Evolutionary conservation across 805 yeast species (phyloP).

Genomic region (Peterozyma xylosa): DNA sequence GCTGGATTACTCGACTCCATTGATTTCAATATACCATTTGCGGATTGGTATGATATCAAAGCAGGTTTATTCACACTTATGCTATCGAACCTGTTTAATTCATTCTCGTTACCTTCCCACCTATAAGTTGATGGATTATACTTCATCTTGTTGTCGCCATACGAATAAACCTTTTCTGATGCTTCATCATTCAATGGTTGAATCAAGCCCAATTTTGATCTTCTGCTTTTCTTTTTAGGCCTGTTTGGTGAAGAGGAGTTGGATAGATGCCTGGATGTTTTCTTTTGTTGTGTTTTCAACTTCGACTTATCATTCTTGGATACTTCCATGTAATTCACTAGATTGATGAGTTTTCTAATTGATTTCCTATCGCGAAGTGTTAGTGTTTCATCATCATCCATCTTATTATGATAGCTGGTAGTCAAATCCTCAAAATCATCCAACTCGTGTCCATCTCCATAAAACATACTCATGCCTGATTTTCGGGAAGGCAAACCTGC

Average conservation of each 20-base stretch:
- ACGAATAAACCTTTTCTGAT: slow-evolving; percentile 1
- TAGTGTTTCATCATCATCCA: slow-evolving; percentile 5
- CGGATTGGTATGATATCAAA: slow-evolving; percentile 25
- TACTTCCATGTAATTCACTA: slow-evolving; percentile 11
- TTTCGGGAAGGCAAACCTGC: too few species aligned
- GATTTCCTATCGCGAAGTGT: slow-evolving; percentile 9
- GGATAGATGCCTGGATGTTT: background rate
- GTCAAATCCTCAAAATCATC: slow-evolving; percentile 17
- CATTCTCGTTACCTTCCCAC: slow-evolving; percentile 67
- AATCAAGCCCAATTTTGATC: slow-evolving; percentile 7
- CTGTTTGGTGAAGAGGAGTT: background rate
- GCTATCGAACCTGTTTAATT: slow-evolving; percentile 41
- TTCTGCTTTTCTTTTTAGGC: background rate
- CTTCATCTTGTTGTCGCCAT: slow-evolving; percentile 27
- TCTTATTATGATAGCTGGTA: slow-evolving; percentile 4
- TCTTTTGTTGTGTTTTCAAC: background rate
- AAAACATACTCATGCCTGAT: background rate
- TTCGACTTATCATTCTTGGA: background rate
- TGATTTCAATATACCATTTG: slow-evolving; percentile 9
- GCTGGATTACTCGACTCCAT: slow-evolving; percentile 21
- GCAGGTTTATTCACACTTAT: slow-evolving; percentile 26
- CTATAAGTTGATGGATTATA: slow-evolving; percentile 41
- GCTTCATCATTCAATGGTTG: slow-evolving; percentile 5
- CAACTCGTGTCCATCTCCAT: slow-evolving; percentile 18
- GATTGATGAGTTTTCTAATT: slow-evolving; percentile 8